Percentiles rank a stretch among this genome's conserved stretches.
Evolutionary conservation across 2,329 filamentous ascomycete species (phyloP).

Genomic region (Talaromyces marneffei): DNA sequence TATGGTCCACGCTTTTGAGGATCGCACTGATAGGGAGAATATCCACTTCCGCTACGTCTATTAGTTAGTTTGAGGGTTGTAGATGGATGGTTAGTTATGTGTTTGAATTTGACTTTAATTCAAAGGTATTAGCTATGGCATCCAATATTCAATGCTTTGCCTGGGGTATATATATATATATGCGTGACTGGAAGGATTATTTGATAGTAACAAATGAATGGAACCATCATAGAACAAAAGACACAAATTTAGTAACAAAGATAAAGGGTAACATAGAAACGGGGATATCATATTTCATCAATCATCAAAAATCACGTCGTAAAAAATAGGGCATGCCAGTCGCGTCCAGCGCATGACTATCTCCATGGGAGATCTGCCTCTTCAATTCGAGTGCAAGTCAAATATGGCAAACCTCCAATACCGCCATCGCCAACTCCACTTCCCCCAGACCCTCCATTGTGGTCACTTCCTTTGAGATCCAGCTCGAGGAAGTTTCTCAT

Average conservation of each 20-base stretch:
- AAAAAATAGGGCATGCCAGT: not conserved
- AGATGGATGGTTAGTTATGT: not conserved
- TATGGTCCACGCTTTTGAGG: conserved; percentile 54
- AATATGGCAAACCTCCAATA: conserved; percentile 50
- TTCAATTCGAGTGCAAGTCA: conserved; percentile 60
- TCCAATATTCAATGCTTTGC: not conserved
- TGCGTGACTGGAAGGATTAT: not conserved
- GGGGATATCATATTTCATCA: conserved; percentile 17
- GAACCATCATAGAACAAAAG: not conserved
- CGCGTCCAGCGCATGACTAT: conserved; percentile 16
- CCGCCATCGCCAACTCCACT: conserved; percentile 33
- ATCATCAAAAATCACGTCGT: conserved; percentile 11
- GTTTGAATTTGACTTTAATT: not conserved
- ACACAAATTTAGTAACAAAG: not conserved
- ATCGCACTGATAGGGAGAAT: conserved; percentile 59
- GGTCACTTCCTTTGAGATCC: conserved; percentile 51
- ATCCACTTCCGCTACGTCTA: conserved; percentile 55
- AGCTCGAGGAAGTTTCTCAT: conserved; percentile 82
- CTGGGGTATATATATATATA: conserved; percentile 1
- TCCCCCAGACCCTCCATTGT: conserved; percentile 16
- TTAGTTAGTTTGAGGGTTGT: conserved; percentile 26
- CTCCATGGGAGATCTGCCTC: conserved; percentile 61
- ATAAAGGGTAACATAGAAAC: not conserved
- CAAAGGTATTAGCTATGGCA: not conserved
- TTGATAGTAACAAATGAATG: not conserved